Evolutionary conservation across 2,329 filamentous ascomycete species (phyloP).

Genomic region (Monosporascus sp.): DNA sequence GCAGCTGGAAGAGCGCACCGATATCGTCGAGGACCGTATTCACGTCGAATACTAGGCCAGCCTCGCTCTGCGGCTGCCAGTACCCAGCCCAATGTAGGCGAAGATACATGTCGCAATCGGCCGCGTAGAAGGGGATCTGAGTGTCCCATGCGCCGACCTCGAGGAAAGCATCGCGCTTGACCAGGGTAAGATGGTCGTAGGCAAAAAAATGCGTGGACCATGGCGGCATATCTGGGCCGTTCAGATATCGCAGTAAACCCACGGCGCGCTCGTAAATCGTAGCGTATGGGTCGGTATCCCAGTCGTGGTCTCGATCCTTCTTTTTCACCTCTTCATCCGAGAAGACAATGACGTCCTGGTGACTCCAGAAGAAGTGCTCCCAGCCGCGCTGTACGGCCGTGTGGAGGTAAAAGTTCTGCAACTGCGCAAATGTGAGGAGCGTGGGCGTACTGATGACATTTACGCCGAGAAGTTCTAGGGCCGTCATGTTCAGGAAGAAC

Average conservation of each 20-base stretch:
- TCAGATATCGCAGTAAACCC: slow-evolving; percentile 26
- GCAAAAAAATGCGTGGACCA: slow-evolving; percentile 47
- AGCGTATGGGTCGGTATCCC: slow-evolving; percentile 29
- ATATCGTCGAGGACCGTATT: slow-evolving; percentile 37
- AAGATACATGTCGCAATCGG: slow-evolving; percentile 43
- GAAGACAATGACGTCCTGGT: slow-evolving; percentile 42
- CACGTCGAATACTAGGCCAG: slow-evolving; percentile 38
- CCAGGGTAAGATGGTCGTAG: slow-evolving; percentile 44
- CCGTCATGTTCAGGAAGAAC: slow-evolving; percentile 48
- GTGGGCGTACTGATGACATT: slow-evolving; percentile 43
- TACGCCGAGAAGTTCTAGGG: slow-evolving; percentile 42
- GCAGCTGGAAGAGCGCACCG: slow-evolving; percentile 35
- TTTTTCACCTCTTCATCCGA: slow-evolving; percentile 34
- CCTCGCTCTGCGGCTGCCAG: slow-evolving; percentile 32
- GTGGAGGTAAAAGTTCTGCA: slow-evolving; percentile 44
- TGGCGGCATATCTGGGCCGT: slow-evolving; percentile 28
- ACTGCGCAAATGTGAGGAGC: slow-evolving; percentile 42
- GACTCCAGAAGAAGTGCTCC: slow-evolving; percentile 43
- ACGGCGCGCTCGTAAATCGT: slow-evolving; percentile 29
- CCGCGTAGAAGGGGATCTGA: slow-evolving; percentile 41
- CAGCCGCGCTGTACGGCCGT: slow-evolving; percentile 36
- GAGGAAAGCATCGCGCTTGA: slow-evolving; percentile 40
- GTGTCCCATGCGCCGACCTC: slow-evolving; percentile 44
- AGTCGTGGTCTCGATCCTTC: slow-evolving; percentile 30
- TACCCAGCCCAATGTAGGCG: slow-evolving; percentile 36